Evolutionary conservation across 2,329 filamentous ascomycete genomes (phyloP), one percentile per base, ranked within the genome.

Genomic region (Ophiostoma piceae): DNA sequence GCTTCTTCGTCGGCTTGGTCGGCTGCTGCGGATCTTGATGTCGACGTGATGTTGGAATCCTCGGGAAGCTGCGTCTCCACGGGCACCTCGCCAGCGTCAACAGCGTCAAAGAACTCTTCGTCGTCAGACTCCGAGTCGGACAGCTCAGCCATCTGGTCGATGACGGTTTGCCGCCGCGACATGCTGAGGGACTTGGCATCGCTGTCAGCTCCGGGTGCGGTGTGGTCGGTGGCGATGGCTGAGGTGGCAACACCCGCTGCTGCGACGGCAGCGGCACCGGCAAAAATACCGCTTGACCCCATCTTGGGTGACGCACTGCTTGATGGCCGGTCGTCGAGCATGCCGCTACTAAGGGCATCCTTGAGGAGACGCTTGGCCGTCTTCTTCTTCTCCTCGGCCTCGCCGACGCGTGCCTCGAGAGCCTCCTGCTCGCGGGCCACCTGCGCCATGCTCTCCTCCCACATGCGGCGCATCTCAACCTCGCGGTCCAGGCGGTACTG

Each of bases 381-480:
- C 77, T 91, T 94, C 70, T 93, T 87, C 83, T 96, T 98, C 77
- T 91, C 87, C 78, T 98, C 94, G 1, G 93, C 92, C 79, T 97
- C 92, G 64, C 92, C 92, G 72, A 97, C 91, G 71, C 89, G 90
- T 47, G 88, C 92, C 77, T 98, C 92, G 1, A 99, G 85, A 68
- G 93, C 87, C 79, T 98, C 95, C 75, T 99, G 95, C 78, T 99
- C 95, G 70, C 88, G 89, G 22, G 94, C 95, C n/a, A 99, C 91
- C 75, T 94, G 89, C 11, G 95, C 93, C 95, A 99, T 97, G 79
- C 94, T 98, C 76, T 99, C 95, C 80, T 99, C 95, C 95, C 95
- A 99, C 88, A 99, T 92, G 71, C 92, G 90, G 51, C 95, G 88
- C 80, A 98, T 90, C 77, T 97, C 92, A 62, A 90, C 89, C 80